Evolutionary conservation across 2,329 filamentous ascomycete species (phyloP), one percentile per base, ranked within the genome.

Genomic region (Mariannaea elegans): DNA sequence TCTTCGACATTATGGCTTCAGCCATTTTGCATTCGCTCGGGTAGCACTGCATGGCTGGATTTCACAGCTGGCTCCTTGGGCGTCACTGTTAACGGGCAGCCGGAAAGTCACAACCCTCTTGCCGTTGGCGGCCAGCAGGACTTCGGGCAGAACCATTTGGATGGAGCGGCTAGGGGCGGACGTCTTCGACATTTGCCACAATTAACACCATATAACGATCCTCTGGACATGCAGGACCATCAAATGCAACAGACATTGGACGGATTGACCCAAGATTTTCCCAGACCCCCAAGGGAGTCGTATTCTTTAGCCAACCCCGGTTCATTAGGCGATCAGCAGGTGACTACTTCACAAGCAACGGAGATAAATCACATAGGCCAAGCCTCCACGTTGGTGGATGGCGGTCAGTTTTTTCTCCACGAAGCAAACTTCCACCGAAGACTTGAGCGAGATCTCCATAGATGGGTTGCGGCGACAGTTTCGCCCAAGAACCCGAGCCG

Each of bases 381-480:
- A 21, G 12, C 39, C 8, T 38, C 50, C 9, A 29, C 42, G 1
- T 39, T 55, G 21, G 23, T 55, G 18, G 41, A 38, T 34, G 52
- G 29, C 12, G 24, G 29, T 24, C 45, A 47, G 34, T 55, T 65
- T 1, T 67, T 70, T n/a, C 19, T 71, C 0, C 69, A 71, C 6
- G 67, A 71, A 13, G 62, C 69, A 7, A 71, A 71, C 23, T 70
- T 66, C 14, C 66, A 62, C 54, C 31, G 64, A 10, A 67, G 68
- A 58, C 63, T 71, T 1, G 66, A 63, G 0, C 61, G 64, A 9
- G 69, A 71, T 19, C 21, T 71, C 0, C 34, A 62, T 6, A 62
- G 68, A 6, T 71, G 68, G 68, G 67, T 71, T 1, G 56, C 60
- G 1, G 67, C 61, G 1, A 71, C 70, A 10, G 68, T 71, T 59